Conservation (phyloP, 371 early-diverging fungal species). For the Umbelopsis sp. region DNA sequence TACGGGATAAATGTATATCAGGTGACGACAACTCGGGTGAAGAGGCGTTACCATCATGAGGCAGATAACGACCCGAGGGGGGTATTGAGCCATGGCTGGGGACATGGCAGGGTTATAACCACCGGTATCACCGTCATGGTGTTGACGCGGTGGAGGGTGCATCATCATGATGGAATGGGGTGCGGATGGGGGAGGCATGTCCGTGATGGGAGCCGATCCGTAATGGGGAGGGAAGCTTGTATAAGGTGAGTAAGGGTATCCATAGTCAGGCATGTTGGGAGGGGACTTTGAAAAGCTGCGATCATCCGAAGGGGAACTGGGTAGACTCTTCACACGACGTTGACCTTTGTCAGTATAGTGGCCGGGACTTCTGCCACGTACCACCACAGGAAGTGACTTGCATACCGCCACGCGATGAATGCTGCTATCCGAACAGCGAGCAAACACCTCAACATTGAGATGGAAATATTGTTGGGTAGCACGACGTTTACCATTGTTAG, state of each 20-base stretch:
- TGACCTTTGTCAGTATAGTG: slow-evolving; percentile 69
- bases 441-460: slow-evolving; percentile 65
- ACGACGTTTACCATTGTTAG: slow-evolving; percentile 82
- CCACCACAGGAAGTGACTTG: slow-evolving; percentile 78
- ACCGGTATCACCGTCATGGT: not conserved
- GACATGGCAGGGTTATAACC: slow-evolving; percentile 9
- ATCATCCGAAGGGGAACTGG: slow-evolving; percentile 4
- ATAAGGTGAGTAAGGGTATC: slow-evolving; percentile 16
- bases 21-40: slow-evolving; percentile 13
- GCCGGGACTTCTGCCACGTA: slow-evolving; percentile 87
- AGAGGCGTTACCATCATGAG: slow-evolving; percentile 3
- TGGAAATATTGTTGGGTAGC: slow-evolving; percentile 88
- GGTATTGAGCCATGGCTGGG: slow-evolving; percentile 10
- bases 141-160: not conserved
- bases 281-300: slow-evolving; percentile 13
- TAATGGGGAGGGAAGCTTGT: not conserved
- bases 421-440: slow-evolving; percentile 46
- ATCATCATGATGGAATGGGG: slow-evolving; percentile 13
- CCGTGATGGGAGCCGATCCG: slow-evolving; percentile 6
- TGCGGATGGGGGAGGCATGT: slow-evolving; percentile 6
- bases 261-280: slow-evolving; percentile 16
- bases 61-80: slow-evolving; percentile 8
- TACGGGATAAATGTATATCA: slow-evolving; percentile 1
- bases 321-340: slow-evolving; percentile 5
- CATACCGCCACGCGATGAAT: slow-evolving; percentile 56